Conservation (phyloP, 1,284 basidiomycete species). For the Spongiforma sp. region DNA sequence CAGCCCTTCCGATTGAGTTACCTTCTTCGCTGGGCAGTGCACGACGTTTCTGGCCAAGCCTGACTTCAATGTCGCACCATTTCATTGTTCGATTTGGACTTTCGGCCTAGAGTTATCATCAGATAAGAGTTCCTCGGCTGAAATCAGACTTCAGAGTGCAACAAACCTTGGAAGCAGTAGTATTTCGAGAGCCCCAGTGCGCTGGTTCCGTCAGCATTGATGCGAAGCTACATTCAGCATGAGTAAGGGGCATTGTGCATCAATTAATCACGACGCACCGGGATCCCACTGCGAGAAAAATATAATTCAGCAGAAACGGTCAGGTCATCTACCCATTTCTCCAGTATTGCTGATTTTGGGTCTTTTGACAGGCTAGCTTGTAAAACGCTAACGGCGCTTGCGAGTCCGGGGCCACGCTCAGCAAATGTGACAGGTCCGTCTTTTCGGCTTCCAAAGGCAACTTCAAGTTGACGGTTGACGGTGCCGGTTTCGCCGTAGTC, state of each 20-base stretch:
- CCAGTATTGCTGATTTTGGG: background rate
- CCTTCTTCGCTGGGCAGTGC: background rate
- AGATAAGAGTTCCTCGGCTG: background rate
- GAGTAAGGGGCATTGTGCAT: background rate
- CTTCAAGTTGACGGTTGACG: background rate
- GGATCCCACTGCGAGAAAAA: background rate
- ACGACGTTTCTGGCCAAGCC: background rate
- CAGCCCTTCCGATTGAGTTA: background rate
- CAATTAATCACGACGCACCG: background rate
- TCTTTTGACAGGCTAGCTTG: background rate
- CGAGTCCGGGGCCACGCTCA: background rate
- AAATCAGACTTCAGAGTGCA: background rate
- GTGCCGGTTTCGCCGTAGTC: background rate
- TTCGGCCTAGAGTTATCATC: background rate
- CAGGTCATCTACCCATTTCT: background rate
- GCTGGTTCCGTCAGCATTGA: background rate
- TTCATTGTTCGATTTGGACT: background rate
- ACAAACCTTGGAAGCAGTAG: background rate
- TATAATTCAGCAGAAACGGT: background rate
- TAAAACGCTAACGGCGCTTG: background rate
- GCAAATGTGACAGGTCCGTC: background rate
- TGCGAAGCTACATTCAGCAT: background rate
- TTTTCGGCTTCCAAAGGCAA: background rate
- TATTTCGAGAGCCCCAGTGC: background rate
- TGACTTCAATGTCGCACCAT: background rate